Evolutionary conservation across 2,329 filamentous ascomycete genomes (phyloP), one percentile per base, ranked within the genome.

Genomic region (Colletotrichum sp.): DNA sequence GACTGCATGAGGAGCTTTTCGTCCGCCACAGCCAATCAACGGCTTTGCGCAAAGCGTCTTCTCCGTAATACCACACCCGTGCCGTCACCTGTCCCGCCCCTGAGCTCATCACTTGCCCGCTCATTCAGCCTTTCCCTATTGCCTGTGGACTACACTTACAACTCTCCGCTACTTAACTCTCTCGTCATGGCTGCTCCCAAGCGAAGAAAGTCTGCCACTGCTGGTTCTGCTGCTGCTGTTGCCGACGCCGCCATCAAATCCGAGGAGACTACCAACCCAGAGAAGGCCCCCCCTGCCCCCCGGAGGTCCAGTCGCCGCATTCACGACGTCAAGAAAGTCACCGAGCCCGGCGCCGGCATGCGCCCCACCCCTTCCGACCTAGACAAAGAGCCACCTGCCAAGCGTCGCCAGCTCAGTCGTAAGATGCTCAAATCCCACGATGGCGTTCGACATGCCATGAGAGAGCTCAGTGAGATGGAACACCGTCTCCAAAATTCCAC

Each of bases 381-480:
- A 13, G 8, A 28, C 6, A 64, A 55, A 1, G 49, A 66, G 28
- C 59, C 71, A n/a, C 57, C 73, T 18, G 66, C 71, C 6, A 76
- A 75, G 62, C 75, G 71, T 30, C 72, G 75, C 12, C 71, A 74
- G 26, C 12, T 75, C 12, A 18, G 26, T 26, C 65, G 66, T 3
- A 73, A 44, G 3, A 76, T 64, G 57, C 57, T 60, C 13, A 68
- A 77, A n/a, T 79, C 72, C 8, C 74, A 75, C 3, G 80, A 83
- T 12, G 82, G 81, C 3, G 83, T 89, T 8, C 80, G 87, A 10
- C 77, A 82, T 5, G 87, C 87, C 21, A 84, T 88, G 76, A 83
- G 84, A n/a, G 83, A 85, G n/a, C 82, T 90, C 30, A 85, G 84
- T 7, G 84, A 88, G 78, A 90, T 90, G 88, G 89, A 90, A 62